Percentiles rank a stretch among this genome's conserved stretches.
These are phyloP conservation scores for Trametes villosa DNA, from an alignment of 768 basidiomycete genomes.

Conservation along the genomic window DNA sequence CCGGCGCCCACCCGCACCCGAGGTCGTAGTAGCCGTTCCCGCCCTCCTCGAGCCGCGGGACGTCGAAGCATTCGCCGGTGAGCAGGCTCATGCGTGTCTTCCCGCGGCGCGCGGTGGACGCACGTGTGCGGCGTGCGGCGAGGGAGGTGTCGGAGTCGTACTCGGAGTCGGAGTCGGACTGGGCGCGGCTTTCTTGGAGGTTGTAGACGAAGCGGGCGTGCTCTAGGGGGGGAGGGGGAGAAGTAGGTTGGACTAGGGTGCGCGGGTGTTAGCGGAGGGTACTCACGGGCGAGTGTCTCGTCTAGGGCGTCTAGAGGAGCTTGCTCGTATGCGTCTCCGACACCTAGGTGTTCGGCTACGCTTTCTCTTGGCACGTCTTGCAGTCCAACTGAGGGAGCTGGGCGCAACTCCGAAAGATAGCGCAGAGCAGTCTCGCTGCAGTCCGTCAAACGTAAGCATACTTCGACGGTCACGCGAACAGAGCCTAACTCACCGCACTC, in stretches of 20 bases:
- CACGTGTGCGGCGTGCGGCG: constrained; percentile 20
- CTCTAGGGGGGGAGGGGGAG: constrained; percentile 46
- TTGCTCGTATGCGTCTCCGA: constrained; percentile 53
- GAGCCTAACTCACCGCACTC: constrained; percentile 61
- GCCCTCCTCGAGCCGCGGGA: constrained; percentile 49
- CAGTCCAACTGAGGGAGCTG: constrained; percentile 86
- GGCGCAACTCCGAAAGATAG: constrained; percentile 60
- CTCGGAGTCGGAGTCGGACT: constrained; percentile 36
- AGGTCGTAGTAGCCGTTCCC: constrained; percentile 40
- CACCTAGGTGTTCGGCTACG: constrained; percentile 64
- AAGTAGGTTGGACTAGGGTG: background rate
- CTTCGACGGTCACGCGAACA: no score
- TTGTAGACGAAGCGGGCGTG: constrained; percentile 64
- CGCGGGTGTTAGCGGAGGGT: background rate
- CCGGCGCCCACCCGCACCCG: constrained; percentile 24
- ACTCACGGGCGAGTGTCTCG: constrained; percentile 69
- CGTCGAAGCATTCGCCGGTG: constrained; percentile 61
- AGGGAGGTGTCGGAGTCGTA: constrained; percentile 41
- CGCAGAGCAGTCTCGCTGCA: constrained; percentile 40
- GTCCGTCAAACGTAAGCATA: background rate
- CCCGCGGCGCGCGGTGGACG: constrained; percentile 33
- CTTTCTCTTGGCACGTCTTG: constrained; percentile 81
- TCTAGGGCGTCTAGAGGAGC: constrained; percentile 62
- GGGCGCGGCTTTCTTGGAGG: constrained; percentile 32
- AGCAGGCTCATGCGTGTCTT: constrained; percentile 72